These are phyloP conservation scores for Cyclocybe aegerita DNA, from an alignment of 768 basidiomycete genomes.

Conservation along the genomic window DNA sequence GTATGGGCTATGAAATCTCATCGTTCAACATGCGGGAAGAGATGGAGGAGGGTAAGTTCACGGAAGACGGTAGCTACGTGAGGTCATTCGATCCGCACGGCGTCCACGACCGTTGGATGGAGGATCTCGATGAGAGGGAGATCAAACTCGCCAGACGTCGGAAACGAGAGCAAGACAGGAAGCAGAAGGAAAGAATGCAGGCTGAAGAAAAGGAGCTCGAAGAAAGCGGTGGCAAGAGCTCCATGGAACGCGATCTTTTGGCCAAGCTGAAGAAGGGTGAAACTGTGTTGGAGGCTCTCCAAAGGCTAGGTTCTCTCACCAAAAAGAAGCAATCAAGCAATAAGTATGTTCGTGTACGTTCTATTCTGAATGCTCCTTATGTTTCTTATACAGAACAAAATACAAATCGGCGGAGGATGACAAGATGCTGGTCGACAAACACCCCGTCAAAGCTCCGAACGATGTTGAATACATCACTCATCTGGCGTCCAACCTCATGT, in stretches of 20 bases:
- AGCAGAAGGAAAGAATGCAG: conserved; percentile 64
- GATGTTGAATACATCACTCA: conserved; percentile 83
- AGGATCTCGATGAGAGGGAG: conserved; percentile 79
- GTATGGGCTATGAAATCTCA: conserved; percentile 92
- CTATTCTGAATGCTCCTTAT: not conserved
- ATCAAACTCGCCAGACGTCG: conserved; percentile 79
- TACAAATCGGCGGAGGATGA: conserved; percentile 24
- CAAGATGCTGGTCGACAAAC: conserved; percentile 53
- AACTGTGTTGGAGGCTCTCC: conserved; percentile 85
- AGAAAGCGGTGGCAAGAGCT: conserved; percentile 63
- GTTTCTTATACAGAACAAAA: conserved; percentile 22
- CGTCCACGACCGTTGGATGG: conserved; percentile 95
- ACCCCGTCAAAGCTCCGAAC: conserved; percentile 29
- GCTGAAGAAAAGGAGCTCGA: conserved; percentile 76
- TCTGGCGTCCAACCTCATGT: conserved; percentile 86
- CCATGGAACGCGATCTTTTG: conserved; percentile 68
- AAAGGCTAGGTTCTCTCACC: conserved; percentile 73
- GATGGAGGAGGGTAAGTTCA: conserved; percentile 98
- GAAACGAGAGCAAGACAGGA: conserved; percentile 73
- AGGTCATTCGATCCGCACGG: conserved; percentile 87
- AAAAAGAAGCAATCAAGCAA: conserved; percentile 30
- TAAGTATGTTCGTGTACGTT: conserved; percentile 22
- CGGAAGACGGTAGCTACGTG: conserved; percentile 87
- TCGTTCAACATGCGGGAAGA: conserved; percentile 99
- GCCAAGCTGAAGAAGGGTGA: conserved; percentile 84